Base-by-base conservation (phyloP, 129 eudicot genomes). In the Lactuca sativa region DNA sequence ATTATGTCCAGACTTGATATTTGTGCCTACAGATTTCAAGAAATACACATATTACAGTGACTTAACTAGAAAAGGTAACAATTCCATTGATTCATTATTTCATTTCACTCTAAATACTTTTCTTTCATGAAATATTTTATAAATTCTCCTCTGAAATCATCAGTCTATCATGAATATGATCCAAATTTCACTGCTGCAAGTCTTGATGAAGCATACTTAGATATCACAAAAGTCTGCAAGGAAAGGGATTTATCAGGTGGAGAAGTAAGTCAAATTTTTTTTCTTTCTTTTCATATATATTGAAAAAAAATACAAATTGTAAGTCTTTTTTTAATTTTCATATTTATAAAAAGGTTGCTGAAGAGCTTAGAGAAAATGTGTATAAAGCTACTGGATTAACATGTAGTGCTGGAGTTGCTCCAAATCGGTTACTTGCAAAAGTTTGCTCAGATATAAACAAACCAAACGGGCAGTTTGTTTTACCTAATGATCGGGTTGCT, bases 341-440 rank as follows among this genome's bases (percentile, higher is more conserved):
- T 16, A 54, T 60, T 60, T 32, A 64, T 32, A 15, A 66, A 15
- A 77, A 95, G 99, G 95, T 87, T 59, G 90, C 96, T 56, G 92
- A 90, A 77, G 99, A 95, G 82, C 86, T 95, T 56, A 85, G 99
- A 79, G 74, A 65, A 67, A 67, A 73, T 48, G 89, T 95, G 54
- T 72, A 67, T 65, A 75, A 71, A 71, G 96, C 87, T 80, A 95
- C 99, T 66, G 99, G 99, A 43, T 86, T 95, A 59, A 95, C 99
- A 30, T 95, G 99, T 78, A 95, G 99, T 87, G 97, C 96, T 73
- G 99, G 99, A 72, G 92, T 95, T 59, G 95, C 87, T 55, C 89
- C 99, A 30, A 95, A 95, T 72, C 89, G 97, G 69, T 85, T 95
- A 78, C 99, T 95, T 70, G 99, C 99, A 33, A 95, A 95, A 93